These are phyloP conservation scores for Zychaea mexicana DNA, from an alignment of 371 early-diverging fungal species.

Conservation along the genomic window DNA sequence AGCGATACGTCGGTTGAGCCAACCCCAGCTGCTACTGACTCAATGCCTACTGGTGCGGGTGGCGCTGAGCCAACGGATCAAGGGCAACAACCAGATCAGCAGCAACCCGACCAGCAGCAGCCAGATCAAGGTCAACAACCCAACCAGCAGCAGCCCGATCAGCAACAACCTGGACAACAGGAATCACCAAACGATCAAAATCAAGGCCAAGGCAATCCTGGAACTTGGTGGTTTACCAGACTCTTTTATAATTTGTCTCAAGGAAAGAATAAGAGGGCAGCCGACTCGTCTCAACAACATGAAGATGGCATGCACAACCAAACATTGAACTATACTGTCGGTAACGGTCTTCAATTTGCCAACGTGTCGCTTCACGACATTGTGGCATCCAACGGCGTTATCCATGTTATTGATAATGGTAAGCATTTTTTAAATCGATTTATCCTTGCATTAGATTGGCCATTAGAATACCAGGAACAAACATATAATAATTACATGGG, in stretches of 20 bases:
- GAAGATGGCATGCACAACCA: background rate
- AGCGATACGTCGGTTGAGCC: background rate
- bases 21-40: background rate
- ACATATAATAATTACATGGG: no score
- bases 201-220: background rate
- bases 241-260: background rate
- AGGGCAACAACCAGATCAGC: background rate
- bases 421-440: background rate
- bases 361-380: constrained; percentile 29
- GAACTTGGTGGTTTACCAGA: background rate
- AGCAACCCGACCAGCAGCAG: background rate
- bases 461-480: background rate
- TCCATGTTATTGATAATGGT: constrained; percentile 42
- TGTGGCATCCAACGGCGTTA: constrained; percentile 37
- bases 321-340: constrained; percentile 12
- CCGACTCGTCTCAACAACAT: background rate
- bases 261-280: no score
- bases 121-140: background rate
- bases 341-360: constrained; percentile 32
- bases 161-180: background rate
- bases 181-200: background rate
- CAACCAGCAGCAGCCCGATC: no score
- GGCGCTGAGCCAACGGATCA: background rate
- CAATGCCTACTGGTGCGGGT: background rate
- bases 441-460: no score